phyloP scores from a whole-genome alignment of 1,284 basidiomycete species.

The Neonothopanus nambi region DNA sequence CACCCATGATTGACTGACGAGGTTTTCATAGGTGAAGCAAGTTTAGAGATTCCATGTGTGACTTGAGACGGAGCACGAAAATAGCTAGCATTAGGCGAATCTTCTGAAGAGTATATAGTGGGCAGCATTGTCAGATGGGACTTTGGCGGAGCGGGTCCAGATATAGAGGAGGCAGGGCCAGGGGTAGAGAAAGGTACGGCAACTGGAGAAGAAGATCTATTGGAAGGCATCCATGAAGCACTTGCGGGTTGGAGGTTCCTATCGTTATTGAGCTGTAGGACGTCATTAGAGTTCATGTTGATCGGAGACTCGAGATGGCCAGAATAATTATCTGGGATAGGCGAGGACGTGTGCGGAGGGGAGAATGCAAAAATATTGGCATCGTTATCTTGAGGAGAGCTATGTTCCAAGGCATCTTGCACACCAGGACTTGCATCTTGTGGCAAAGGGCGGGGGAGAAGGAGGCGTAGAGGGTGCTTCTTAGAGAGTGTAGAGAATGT shows the following conservation, averaged over 20 bases:
- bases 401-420: neutral
- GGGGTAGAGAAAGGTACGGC: constrained; percentile 26
- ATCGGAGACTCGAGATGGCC: neutral
- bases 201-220: neutral
- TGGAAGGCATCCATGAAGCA: neutral
- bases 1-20: neutral
- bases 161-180: constrained; percentile 24
- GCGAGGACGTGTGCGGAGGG: neutral
- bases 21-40: neutral
- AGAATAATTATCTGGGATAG: neutral
- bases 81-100: constrained; percentile 5
- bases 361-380: constrained; percentile 12
- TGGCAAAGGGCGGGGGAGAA: constrained; percentile 27
- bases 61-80: neutral
- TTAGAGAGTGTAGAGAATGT: constrained; percentile 36
- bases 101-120: neutral
- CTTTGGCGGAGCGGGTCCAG: constrained; percentile 5
- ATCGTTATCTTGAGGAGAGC: neutral
- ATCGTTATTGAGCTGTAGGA: too few species aligned
- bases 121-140: neutral
- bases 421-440: neutral
- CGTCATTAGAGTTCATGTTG: neutral
- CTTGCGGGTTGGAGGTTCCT: too few species aligned
- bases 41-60: neutral
- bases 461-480: constrained; percentile 38